phyloP scores from a whole-genome alignment of 306 rosid genomes.

The Sicyos edulis region DNA sequence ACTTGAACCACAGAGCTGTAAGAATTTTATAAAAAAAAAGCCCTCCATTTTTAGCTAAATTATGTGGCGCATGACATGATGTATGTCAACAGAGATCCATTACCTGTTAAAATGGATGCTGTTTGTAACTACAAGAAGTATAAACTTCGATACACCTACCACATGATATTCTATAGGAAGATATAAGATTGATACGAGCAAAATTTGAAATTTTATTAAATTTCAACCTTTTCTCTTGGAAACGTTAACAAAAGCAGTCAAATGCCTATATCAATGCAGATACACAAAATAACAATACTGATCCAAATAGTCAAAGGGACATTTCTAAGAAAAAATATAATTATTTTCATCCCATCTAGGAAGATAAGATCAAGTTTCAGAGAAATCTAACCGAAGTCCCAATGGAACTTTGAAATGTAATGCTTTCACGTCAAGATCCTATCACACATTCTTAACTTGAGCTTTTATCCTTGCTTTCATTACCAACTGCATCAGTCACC shows the following conservation, averaged over 20 bases:
- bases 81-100: background rate
- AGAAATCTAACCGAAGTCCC: background rate
- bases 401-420: conserved; percentile 5
- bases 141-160: background rate
- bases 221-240: conserved; percentile 1
- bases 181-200: background rate
- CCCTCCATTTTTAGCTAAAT: background rate
- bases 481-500: conserved; percentile 64
- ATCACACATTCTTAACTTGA: conserved; percentile 13
- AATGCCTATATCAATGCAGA: background rate
- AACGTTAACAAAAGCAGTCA: background rate
- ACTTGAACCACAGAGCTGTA: background rate
- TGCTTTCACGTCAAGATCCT: background rate
- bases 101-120: background rate
- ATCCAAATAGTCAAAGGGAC: background rate
- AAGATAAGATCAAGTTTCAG: background rate
- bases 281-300: background rate
- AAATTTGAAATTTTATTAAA: background rate
- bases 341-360: background rate
- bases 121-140: too few relatives aligned
- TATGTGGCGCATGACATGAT: background rate
- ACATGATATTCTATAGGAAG: background rate
- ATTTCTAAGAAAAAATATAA: background rate
- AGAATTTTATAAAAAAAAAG: background rate
- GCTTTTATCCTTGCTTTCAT: conserved; percentile 58